Evolutionary conservation across 2,329 filamentous ascomycete genomes (phyloP).

Genomic region (Elsinoe arachidis): DNA sequence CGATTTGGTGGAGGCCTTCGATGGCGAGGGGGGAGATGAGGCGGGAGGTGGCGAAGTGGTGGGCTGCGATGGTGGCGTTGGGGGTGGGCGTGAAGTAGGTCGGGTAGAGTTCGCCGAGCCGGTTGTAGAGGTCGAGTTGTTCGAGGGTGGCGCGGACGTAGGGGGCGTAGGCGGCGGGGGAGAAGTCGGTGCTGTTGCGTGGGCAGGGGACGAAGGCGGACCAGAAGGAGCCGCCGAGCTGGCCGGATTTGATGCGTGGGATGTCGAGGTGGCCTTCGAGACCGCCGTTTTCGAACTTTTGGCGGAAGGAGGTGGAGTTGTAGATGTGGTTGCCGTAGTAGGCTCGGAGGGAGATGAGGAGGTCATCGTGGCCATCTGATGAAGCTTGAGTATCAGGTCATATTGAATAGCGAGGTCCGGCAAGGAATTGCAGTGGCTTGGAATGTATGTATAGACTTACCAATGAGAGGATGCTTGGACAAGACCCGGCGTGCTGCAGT

Average conservation of each 20-base stretch:
- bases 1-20: constrained; percentile 89
- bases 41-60: constrained; percentile 39
- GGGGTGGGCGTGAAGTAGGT: constrained; percentile 57
- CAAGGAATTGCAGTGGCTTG: not conserved
- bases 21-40: constrained; percentile 73
- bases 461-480: constrained; percentile 6
- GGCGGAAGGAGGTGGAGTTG: constrained; percentile 51
- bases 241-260: constrained; percentile 60
- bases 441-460: not conserved
- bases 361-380: constrained; percentile 80
- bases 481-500: not conserved
- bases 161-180: constrained; percentile 59
- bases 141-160: constrained; percentile 61
- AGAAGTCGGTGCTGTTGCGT: constrained; percentile 61
- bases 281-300: constrained; percentile 62
- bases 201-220: constrained; percentile 77
- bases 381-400: not conserved
- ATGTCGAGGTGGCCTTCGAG: constrained; percentile 68
- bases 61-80: constrained; percentile 52
- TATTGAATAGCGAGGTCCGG: not conserved
- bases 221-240: constrained; percentile 85
- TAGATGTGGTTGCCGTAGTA: constrained; percentile 72
- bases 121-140: constrained; percentile 64
- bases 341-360: constrained; percentile 63
- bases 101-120: constrained; percentile 57